Evolutionary conservation across 148 eudicot genomes (phyloP), one percentile per base, ranked within the genome.

Genomic region (Rhododendron simsii): DNA sequence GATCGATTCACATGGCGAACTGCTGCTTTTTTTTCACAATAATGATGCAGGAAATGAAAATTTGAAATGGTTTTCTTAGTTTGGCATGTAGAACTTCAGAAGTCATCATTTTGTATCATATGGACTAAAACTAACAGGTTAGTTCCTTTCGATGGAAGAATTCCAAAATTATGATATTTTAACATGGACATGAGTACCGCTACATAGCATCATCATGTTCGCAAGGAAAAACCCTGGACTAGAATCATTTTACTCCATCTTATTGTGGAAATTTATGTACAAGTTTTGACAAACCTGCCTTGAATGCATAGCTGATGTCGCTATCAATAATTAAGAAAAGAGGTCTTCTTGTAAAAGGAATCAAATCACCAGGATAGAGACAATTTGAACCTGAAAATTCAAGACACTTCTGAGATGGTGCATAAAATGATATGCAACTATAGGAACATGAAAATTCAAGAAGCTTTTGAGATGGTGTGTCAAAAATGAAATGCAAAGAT

Each of bases 201-300:
- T 18, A 16, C 13, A 61, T 81, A 55, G 26, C 55, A 23, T 21
- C 41, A 7, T 45, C 47, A 51, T 33, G 35, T 50, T 45, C 26
- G 74, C 77, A 45, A 80, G 81, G 10, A 20, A 71, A 71, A 82
- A 30, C n/a, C 15, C 44, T 59, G 3, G 3, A 78, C 14, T 77
- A 78, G 41, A 47, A 78, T 78, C 37, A 87, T 41, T 14, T 63
- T 3, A 21, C 30, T 21, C 69, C 47, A 53, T 51, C 74, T 26
- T 20, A 67, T 11, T 59, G 53, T 12, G 20, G 35, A 51, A 53
- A 47, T 61, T 65, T 15, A 78, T n/a, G 57, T 33, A 82, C 77
- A 90, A 94, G 92, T 92, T 89, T 75, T 92, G 91, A 97, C 98
- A 97, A 97, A 97, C 99, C 99, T 97, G 99, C 99, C 99, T 97